These are phyloP conservation scores for Candida patagonica DNA, from an alignment of 805 yeast species.

Conservation along the genomic window DNA sequence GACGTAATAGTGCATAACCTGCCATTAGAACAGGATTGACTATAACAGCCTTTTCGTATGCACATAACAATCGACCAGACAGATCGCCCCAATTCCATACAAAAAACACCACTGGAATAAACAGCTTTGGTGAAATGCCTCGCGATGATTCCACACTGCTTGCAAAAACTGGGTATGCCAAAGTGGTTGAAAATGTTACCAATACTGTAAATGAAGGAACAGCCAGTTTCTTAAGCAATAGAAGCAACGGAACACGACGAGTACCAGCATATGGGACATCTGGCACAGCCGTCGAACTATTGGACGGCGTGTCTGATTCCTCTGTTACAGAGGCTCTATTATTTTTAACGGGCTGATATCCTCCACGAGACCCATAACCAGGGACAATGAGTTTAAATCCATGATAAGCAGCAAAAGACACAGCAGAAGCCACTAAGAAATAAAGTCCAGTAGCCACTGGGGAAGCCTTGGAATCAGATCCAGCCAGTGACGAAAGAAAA, in stretches of 20 bases:
- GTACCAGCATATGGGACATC: too few species aligned
- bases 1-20: conserved; percentile 45
- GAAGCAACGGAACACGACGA: conserved; percentile 53
- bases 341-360: neutral
- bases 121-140: conserved; percentile 29
- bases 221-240: conserved; percentile 54
- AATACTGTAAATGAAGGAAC: conserved; percentile 62
- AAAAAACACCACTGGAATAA: conserved; percentile 69
- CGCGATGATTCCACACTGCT: conserved; percentile 50
- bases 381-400: conserved; percentile 25
- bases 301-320: neutral
- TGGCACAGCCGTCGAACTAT: conserved; percentile 12
- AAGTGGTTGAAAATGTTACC: conserved; percentile 60
- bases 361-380: neutral
- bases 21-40: conserved; percentile 37
- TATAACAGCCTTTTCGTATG: conserved; percentile 36
- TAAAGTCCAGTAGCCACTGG: conserved; percentile 26
- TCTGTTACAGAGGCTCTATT: neutral
- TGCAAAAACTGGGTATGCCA: conserved; percentile 87
- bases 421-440: conserved; percentile 43
- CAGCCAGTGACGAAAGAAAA: conserved; percentile 41
- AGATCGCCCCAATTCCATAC: conserved; percentile 90
- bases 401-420: conserved; percentile 35
- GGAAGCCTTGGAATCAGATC: conserved; percentile 6
- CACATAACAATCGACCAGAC: conserved; percentile 63